phyloP scores from a whole-genome alignment of 1,139 yeast genomes.

The Insectozyma bohioensis region DNA sequence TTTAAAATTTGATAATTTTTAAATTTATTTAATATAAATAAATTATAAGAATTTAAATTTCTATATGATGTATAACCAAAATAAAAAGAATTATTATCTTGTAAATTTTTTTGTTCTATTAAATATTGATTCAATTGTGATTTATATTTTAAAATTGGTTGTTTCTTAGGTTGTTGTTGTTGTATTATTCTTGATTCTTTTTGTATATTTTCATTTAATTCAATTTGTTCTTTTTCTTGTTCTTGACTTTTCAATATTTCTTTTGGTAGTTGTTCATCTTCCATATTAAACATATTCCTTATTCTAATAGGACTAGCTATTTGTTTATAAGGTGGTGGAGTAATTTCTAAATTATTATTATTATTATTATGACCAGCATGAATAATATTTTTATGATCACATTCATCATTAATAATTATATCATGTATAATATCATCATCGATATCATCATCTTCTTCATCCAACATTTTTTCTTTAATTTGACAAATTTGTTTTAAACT shows the following conservation, averaged over 20 bases:
- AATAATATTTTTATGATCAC: no score
- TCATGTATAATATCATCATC: no score
- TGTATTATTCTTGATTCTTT: no score
- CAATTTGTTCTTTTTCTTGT: background rate
- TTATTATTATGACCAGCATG: background rate
- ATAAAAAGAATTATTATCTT: no score
- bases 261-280: background rate
- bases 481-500: background rate
- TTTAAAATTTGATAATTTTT: slow-evolving; percentile 2
- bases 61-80: no score
- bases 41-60: background rate
- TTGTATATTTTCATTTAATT: no score
- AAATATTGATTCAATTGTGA: slow-evolving; percentile 11
- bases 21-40: background rate
- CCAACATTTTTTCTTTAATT: slow-evolving; percentile 1
- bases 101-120: slow-evolving; percentile 1
- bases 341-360: background rate
- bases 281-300: background rate
- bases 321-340: slow-evolving; percentile 5
- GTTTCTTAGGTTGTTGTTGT: slow-evolving; percentile 1
- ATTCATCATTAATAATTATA: background rate
- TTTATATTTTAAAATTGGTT: slow-evolving; percentile 9
- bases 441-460: background rate
- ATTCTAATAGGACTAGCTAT: background rate
- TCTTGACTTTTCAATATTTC: background rate